Percentiles rank a stretch among this genome's conserved stretches.
Evolutionary conservation across 2,329 filamentous ascomycete genomes (phyloP).

Genomic region (Arthrocladium fulminans): DNA sequence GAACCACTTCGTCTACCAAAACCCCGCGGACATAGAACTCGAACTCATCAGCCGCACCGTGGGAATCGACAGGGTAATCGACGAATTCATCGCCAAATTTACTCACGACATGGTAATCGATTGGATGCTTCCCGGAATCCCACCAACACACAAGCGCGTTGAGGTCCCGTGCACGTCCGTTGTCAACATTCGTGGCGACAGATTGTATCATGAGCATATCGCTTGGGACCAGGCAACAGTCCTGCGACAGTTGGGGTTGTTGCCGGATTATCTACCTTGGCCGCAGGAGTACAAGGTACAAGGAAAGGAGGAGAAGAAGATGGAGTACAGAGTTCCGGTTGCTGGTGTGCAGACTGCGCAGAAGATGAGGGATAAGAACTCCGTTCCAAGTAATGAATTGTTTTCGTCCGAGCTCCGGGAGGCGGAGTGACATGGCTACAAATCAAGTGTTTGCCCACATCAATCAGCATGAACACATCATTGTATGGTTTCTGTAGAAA

Average conservation of each 20-base stretch:
- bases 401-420: conserved; percentile 32
- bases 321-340: conserved; percentile 55
- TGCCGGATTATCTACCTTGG: conserved; percentile 58
- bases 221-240: conserved; percentile 60
- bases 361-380: conserved; percentile 45
- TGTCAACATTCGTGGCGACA: conserved; percentile 59
- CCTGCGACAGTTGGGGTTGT: conserved; percentile 51
- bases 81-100: conserved; percentile 59
- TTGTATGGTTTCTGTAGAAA: no score
- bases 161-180: conserved; percentile 56
- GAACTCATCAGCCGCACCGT: conserved; percentile 64
- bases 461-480: no score
- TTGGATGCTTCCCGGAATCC: conserved; percentile 58
- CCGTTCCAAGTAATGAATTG: conserved; percentile 49
- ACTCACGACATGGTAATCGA: conserved; percentile 57
- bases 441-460: neutral
- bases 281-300: conserved; percentile 37
- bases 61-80: conserved; percentile 61
- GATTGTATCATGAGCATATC: conserved; percentile 63
- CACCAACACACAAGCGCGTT: conserved; percentile 46
- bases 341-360: conserved; percentile 46
- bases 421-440: neutral
- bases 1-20: conserved; percentile 66
- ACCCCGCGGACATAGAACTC: conserved; percentile 57
- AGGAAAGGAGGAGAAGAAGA: conserved; percentile 21